Evolutionary conservation across 192 early-diverging fungal species (phyloP).

Genomic region (Powellomyces hirtus): DNA sequence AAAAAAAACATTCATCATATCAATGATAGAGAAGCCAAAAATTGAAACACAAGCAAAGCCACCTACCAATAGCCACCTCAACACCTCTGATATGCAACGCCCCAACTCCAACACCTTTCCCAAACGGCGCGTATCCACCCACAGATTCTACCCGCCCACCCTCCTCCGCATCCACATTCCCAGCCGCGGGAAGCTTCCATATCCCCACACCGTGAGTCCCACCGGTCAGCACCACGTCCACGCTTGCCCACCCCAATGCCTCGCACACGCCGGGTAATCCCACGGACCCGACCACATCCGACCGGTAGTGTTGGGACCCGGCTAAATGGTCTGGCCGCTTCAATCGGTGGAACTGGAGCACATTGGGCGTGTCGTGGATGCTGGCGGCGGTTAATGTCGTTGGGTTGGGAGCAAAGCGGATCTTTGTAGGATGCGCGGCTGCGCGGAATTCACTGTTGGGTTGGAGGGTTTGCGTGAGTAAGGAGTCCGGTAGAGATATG

Average conservation of each 20-base stretch:
- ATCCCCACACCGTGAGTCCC: neutral
- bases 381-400: neutral
- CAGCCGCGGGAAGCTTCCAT: neutral
- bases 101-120: neutral
- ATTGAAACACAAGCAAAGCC: no score
- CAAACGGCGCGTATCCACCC: neutral
- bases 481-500: no score
- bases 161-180: neutral
- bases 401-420: neutral
- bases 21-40: neutral
- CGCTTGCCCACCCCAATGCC: neutral
- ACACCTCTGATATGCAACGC: neutral
- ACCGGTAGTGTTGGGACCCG: neutral
- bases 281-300: neutral
- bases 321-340: neutral
- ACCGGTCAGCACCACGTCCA: neutral
- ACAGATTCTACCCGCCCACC: neutral
- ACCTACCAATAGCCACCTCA: neutral
- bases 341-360: neutral
- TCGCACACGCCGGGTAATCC: neutral
- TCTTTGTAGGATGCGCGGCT: neutral
- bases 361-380: neutral
- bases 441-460: neutral
- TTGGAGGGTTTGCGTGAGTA: neutral
- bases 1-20: no score